Base-by-base conservation (phyloP, 163 green algal genomes). In the Picocystis sp. region DNA sequence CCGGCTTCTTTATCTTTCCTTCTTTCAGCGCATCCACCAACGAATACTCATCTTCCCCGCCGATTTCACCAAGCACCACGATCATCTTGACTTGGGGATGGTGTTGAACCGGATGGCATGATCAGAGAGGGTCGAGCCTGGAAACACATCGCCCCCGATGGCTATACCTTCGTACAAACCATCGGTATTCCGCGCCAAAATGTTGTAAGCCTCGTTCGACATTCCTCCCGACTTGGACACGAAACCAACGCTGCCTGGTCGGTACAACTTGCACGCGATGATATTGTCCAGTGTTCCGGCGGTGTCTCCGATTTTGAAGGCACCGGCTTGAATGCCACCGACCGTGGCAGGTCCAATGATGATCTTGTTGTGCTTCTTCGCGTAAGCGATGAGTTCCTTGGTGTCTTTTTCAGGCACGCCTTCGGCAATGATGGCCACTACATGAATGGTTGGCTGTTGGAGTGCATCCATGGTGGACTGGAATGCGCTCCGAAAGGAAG, bases 181-280 rank as follows among this genome's bases (percentile, higher is more conserved):
- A 61, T 95, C 87, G 22, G 86, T 92, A 10, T 77, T 75, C 6
- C 86, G 65, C 1, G 86, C 71, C 19, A 93, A 57, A 44, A 95
- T 81, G 53, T 92, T 95, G 77, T 95, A 95, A 76, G 94, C 78
- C 63, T 95, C 86, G 57, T 95, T 95, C 45, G 63, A 81, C 86
- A 95, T 94, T 66, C 86, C 86, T 12, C 86, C 86, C 5, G 58
- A 79, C 69, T 95, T 95, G 66, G 68, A 87, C 15, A 94, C 86
- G 57, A 95, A 95, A 25, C 86, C 86, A 14, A 95, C 84, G 19
- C 64, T 82, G 47, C 84, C 84, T 3, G 83, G 82, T 33, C 85
- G 67, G 70, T 94, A 81, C 53, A 94, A 75, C 69, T 87, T 92
- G 80, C 84, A 95, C 17, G 74, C 69, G n/a, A 94, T 69, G 52